These are phyloP conservation scores for Fusarium marasasianum DNA, from an alignment of 2,329 filamentous ascomycete species.

Conservation along the genomic window DNA sequence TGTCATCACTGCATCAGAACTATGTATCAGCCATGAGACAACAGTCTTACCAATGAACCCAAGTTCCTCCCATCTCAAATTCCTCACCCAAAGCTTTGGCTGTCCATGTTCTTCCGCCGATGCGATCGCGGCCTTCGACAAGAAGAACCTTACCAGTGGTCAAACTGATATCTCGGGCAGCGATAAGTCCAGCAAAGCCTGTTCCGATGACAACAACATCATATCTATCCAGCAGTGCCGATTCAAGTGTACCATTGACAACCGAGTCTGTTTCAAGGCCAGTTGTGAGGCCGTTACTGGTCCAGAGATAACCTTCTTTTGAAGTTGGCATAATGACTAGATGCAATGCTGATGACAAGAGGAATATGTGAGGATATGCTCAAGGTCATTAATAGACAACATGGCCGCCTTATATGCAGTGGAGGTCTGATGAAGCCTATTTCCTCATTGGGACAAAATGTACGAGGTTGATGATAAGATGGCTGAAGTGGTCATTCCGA, in stretches of 20 bases:
- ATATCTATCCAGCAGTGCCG: no score
- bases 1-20: background rate
- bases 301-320: slow-evolving; percentile 31
- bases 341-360: background rate
- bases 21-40: rapidly evolving
- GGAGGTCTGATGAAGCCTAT: background rate
- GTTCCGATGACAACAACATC: slow-evolving; percentile 27
- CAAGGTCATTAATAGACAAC: background rate
- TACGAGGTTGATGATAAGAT: background rate
- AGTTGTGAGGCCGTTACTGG: background rate
- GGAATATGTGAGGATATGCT: background rate
- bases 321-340: slow-evolving; percentile 8
- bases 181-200: slow-evolving; percentile 19
- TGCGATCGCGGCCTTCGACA: slow-evolving; percentile 52
- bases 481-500: background rate
- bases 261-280: slow-evolving; percentile 26
- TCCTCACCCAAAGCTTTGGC: slow-evolving; percentile 46
- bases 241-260: slow-evolving; percentile 7
- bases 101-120: slow-evolving; percentile 55
- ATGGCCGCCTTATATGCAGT: background rate
- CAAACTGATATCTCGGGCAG: slow-evolving; percentile 9
- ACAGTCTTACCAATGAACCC: slow-evolving; percentile 44
- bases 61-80: slow-evolving; percentile 55
- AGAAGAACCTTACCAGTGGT: slow-evolving; percentile 39
- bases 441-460: slow-evolving; percentile 9